Base-by-base conservation (phyloP, 495 filamentous ascomycete species). In the Daldinia caldariorum region DNA sequence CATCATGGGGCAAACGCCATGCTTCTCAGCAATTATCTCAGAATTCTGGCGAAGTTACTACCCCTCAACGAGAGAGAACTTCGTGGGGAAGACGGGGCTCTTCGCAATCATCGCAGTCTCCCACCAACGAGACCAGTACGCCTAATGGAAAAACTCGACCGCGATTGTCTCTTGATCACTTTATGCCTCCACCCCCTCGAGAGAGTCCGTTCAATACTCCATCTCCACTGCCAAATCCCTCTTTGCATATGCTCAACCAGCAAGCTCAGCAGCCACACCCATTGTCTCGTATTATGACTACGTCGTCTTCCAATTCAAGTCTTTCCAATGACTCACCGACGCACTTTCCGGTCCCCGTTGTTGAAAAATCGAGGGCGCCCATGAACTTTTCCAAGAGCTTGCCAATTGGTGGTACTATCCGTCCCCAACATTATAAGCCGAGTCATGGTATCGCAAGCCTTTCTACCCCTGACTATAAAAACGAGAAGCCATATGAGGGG, bases 401-500 rank as follows among this genome's bases (percentile, higher is more conserved):
- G 26, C 93, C 92, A 12, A 82, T 89, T 63, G 68, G 73, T 63
- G 68, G 73, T 39, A 61, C 70, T 47, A 39, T 72, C 49, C 73
- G 73, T 32, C 73, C 75, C 2, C 69, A 62, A 16, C 39, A 49
- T 6, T 65, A 75, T 6, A 58, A 39, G n/a, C 18, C 43, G 5
- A 61, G 35, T 12, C 54, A 66, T 8, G 57, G 62, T 26, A 34
- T 29, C 1, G 63, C 14, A n/a, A 69, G 88, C 9, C 89, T 94
- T 63, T 89, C 90, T 34, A 98, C 94, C 0, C 94, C 94, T 0
- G 87, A 92, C 60, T 97, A 91, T 75, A 94, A 92, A 76, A 83
- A 88, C 6, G 92, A 90, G 12, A 96, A 91, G 76, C 94, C 94
- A 37, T 82, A 91, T 8, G 91, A 92, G 35, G 89, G 90, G 18